A percentile compares a stretch with the other conserved stretches of the same genome.
Evolutionary conservation across 306 rosid species (phyloP).

Genomic region (Fagus sylvatica): DNA sequence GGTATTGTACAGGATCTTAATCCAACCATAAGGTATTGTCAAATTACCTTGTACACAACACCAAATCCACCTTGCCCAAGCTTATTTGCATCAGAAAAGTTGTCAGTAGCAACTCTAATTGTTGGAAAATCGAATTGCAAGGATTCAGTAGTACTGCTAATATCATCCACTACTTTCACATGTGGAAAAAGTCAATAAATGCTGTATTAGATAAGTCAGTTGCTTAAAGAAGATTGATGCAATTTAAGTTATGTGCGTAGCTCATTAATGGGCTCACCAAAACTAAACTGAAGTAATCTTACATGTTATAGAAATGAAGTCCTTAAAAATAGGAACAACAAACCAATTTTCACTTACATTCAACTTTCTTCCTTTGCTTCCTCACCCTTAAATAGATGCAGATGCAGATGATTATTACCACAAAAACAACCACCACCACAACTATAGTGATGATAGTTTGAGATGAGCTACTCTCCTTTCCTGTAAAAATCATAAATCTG

Average conservation of each 20-base stretch:
- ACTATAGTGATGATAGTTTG: not conserved
- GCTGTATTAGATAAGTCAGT: no score
- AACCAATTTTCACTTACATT: not conserved
- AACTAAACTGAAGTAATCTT: no score
- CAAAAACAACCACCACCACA: not conserved
- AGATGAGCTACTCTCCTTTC: not conserved
- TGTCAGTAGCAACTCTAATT: conserved; percentile 22
- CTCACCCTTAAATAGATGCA: not conserved
- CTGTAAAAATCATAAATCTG: not conserved
- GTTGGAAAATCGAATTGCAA: no score
- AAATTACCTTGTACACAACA: conserved; percentile 40
- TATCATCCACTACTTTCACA: no score
- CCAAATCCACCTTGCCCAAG: conserved; percentile 52
- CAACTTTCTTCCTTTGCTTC: not conserved
- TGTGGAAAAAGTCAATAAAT: no score
- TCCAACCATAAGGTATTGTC: no score
- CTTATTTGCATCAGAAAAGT: conserved; percentile 36
- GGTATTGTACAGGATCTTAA: no score
- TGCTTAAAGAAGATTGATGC: no score
- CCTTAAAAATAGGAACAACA: not conserved
- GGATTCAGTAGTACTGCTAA: no score
- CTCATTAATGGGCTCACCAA: no score
- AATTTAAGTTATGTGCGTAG: no score
- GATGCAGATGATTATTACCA: not conserved
- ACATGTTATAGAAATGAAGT: no score